Evolutionary conservation across 2,329 filamentous ascomycete species (phyloP).

Genomic region (Nemania bipapillata): DNA sequence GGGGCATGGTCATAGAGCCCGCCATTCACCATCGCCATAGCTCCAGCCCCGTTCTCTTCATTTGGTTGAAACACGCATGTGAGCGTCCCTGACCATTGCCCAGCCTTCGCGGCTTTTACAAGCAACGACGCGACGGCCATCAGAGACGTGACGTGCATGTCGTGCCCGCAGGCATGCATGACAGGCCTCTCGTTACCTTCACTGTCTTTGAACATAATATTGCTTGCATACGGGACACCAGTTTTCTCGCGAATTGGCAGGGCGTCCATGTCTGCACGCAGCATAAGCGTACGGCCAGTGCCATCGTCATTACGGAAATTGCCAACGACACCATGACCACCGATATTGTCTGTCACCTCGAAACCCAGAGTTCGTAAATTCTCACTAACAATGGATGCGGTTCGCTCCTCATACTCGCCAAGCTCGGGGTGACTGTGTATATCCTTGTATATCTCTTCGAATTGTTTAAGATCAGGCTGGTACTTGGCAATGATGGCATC

Average conservation of each 20-base stretch:
- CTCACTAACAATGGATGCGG: neutral
- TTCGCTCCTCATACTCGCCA: neutral
- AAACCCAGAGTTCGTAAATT: neutral
- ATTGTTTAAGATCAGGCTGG: neutral
- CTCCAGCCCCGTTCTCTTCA: neutral
- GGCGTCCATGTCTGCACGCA: neutral
- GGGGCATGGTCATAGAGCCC: neutral
- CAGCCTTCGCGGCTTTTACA: neutral
- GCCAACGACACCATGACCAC: neutral
- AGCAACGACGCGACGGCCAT: neutral
- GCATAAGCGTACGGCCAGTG: neutral
- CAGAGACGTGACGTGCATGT: neutral
- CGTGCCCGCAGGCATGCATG: neutral
- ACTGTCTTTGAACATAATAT: neutral
- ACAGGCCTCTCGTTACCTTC: neutral
- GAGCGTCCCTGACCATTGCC: neutral
- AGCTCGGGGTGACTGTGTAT: neutral
- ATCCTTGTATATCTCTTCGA: neutral
- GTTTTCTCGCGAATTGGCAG: neutral
- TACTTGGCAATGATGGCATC: neutral
- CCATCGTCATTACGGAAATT: neutral
- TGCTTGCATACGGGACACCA: neutral
- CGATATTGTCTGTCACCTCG: neutral
- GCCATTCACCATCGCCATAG: neutral
- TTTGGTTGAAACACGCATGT: neutral